phyloP scores from a whole-genome alignment of 2,329 filamentous ascomycete species.

The Plenodomus lindquistii region DNA sequence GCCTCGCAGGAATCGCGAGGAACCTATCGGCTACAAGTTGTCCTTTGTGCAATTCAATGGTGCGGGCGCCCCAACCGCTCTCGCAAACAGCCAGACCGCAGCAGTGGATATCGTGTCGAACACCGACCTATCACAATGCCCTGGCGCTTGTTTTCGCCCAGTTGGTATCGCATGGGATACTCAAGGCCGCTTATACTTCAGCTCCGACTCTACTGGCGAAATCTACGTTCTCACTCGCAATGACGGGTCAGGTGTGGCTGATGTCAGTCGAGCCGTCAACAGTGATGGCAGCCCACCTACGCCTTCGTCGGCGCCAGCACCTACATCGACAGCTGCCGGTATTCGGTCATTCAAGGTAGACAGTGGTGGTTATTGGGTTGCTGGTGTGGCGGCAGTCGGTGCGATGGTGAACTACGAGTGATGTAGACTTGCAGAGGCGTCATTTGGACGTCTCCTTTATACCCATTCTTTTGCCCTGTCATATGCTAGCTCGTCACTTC shows the following conservation, averaged over 20 bases:
- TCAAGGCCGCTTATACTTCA: constrained; percentile 63
- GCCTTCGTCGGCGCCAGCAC: constrained; percentile 9
- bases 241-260: constrained; percentile 36
- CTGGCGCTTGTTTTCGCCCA: constrained; percentile 64
- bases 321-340: constrained; percentile 5
- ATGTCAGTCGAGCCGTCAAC: constrained; percentile 19
- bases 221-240: constrained; percentile 58
- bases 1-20: constrained; percentile 48
- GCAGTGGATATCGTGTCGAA: constrained; percentile 61
- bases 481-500: too few relatives aligned
- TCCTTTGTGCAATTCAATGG: constrained; percentile 51
- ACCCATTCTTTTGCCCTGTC: too few relatives aligned
- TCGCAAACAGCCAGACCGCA: constrained; percentile 53
- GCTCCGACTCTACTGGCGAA: constrained; percentile 66
- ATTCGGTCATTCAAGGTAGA: constrained; percentile 1
- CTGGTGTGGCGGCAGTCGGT: constrained; percentile 6
- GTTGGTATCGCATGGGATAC: constrained; percentile 60
- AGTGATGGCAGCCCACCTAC: constrained; percentile 14
- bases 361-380: constrained; percentile 11
- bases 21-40: constrained; percentile 57
- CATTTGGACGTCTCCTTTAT: too few relatives aligned
- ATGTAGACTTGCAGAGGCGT: too few relatives aligned
- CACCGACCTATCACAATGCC: constrained; percentile 57
- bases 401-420: constrained; percentile 2
- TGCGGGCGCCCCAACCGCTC: constrained; percentile 51